Evolutionary conservation across 352 stramenopile species (phyloP), one percentile per base, ranked within the genome.

Genomic region (Phytopythium chamaehyphon): DNA sequence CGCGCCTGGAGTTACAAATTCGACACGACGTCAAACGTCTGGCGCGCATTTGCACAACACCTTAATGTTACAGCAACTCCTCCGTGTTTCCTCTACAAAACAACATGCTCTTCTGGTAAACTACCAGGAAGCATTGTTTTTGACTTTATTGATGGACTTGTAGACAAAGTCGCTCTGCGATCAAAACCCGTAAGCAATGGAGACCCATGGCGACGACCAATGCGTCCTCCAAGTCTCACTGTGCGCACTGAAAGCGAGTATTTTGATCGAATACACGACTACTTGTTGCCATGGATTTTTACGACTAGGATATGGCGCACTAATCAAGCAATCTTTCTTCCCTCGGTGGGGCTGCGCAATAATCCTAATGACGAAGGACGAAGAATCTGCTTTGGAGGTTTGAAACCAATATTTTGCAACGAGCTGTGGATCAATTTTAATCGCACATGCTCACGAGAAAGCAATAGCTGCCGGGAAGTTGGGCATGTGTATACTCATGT

Each of bases 181-280:
- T 0, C n/a, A 15, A n/a, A 19, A 2, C 21, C 7, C 11, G 19
- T 24, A 10, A 18, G 7, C 19, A 22, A 33, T 14, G 8, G 9
- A 18, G 40, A 23, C 24, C 1, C 6, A 26, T 12, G 28, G 16
- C 37, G 38, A 22, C 18, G 47, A n/a, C 19, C 51, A 14, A 39
- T 26, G 44, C 28, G 33, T 14, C 44, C 26, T 8, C 49, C 56
- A 11, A 26, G 35, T 15, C 6, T 52, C 11, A 26, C 21, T n/a
- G 14, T 71, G 21, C 62, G 62, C 3, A 59, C 54, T 4, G 55
- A 66, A 54, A 63, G 37, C 33, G 47, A 63, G 40, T 82, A 61
- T 18, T 45, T 69, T 15, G 65, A 81, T 31, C 68, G 68, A 2
- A 26, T 82, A 2, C 65, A 82, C 47, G 59, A 82, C 21, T 76